Evolutionary conservation across 192 early-diverging fungal genomes (phyloP).

Genomic region (Chytriomyces sp.): DNA sequence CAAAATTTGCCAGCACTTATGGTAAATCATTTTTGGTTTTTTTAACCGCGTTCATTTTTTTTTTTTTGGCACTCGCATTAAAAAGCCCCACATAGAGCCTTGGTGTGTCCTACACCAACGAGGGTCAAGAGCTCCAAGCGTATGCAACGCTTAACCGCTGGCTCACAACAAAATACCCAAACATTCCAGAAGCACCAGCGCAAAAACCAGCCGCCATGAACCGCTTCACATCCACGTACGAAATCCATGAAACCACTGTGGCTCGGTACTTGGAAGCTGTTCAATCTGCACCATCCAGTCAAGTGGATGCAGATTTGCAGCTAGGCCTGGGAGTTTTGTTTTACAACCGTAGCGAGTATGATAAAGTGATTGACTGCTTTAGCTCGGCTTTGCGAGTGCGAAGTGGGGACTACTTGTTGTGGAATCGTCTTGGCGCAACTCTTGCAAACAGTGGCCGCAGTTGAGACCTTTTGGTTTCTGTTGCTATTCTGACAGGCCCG

Average conservation of each 20-base stretch:
- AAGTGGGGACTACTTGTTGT: conserved; percentile 87
- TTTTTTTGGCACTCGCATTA: not conserved
- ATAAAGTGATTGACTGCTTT: conserved; percentile 96
- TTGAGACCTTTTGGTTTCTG: not conserved
- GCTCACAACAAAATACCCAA: conserved; percentile 81
- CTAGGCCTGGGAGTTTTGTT: conserved; percentile 90
- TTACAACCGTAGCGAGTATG: conserved; percentile 89
- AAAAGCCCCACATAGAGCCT: conserved; percentile 40
- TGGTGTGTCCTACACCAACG: conserved; percentile 90
- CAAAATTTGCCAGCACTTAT: conserved; percentile 42
- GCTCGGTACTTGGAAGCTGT: conserved; percentile 81
- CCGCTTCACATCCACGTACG: conserved; percentile 35
- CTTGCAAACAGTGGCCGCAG: conserved; percentile 73
- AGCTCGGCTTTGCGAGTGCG: conserved; percentile 79
- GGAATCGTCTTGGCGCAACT: conserved; percentile 94
- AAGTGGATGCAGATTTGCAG: conserved; percentile 87
- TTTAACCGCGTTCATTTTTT: too few relatives aligned
- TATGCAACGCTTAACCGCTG: conserved; percentile 86
- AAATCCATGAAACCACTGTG: conserved; percentile 72
- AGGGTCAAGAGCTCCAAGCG: conserved; percentile 78
- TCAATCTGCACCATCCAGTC: conserved; percentile 48
- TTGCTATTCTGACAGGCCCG: not conserved
- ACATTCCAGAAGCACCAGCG: conserved; percentile 39
- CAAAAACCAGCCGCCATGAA: conserved; percentile 19
- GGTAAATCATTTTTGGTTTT: too few relatives aligned